Evolutionary conservation across 768 basidiomycete species (phyloP).

Genomic region (Crepidotus variabilis): DNA sequence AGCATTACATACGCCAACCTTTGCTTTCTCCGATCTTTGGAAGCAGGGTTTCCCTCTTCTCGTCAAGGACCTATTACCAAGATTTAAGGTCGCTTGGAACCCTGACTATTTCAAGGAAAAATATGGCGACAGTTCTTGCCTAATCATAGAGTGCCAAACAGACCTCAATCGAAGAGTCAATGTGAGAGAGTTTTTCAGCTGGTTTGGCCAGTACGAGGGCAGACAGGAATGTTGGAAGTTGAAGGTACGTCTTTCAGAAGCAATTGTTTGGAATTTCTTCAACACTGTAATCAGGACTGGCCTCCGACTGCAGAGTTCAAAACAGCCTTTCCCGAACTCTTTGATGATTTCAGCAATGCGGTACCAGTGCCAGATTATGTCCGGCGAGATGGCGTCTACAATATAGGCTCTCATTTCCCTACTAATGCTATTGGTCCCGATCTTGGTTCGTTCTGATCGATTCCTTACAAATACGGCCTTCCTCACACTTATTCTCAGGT

Average conservation of each 20-base stretch:
- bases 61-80: conserved; percentile 59
- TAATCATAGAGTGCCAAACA: conserved; percentile 81
- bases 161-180: conserved; percentile 59
- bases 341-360: conserved; percentile 76
- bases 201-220: conserved; percentile 67
- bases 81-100: conserved; percentile 72
- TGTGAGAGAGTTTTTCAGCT: conserved; percentile 75
- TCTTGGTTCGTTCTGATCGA: conserved; percentile 45
- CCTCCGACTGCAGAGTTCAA: conserved; percentile 86
- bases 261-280: background rate
- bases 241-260: conserved; percentile 1
- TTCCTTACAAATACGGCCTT: background rate
- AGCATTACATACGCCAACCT: background rate
- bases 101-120: conserved; percentile 77
- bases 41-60: conserved; percentile 70
- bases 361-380: conserved; percentile 90
- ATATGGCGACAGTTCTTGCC: conserved; percentile 59
- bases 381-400: conserved; percentile 84
- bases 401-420: conserved; percentile 89
- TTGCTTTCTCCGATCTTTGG: conserved; percentile 43
- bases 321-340: conserved; percentile 78
- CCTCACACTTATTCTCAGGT: conserved; percentile 37
- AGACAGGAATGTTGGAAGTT: conserved; percentile 30
- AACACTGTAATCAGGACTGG: conserved; percentile 66
- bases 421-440: conserved; percentile 75